Conservation (phyloP, 169 alveolate species). For the Blepharisma undulans region DNA sequence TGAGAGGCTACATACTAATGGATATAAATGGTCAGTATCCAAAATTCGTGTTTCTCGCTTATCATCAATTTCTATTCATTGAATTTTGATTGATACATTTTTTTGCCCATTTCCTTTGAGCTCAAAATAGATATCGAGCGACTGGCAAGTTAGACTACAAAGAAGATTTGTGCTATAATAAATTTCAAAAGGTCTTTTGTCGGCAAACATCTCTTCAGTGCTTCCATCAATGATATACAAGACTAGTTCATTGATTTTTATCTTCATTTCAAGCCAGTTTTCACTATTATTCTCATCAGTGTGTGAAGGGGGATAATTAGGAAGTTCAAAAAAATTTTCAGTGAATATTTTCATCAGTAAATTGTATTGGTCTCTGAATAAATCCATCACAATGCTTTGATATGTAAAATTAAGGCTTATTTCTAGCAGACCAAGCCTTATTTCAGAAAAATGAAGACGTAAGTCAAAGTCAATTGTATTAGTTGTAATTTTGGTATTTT, state of each 20-base stretch:
- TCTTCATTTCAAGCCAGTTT: neutral
- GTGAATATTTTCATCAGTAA: neutral
- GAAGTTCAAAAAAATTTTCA: constrained; percentile 23
- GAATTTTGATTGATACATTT: neutral
- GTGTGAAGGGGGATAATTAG: neutral
- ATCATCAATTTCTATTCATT: neutral
- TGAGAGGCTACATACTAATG: neutral
- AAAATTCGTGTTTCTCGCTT: neutral
- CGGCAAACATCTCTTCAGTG: neutral
- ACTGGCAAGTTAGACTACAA: neutral
- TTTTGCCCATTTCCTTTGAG: neutral
- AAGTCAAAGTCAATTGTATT: neutral
- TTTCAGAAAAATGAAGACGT: neutral
- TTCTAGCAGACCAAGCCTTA: neutral
- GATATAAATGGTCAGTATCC: neutral
- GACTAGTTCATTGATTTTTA: neutral
- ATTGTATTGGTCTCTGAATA: neutral
- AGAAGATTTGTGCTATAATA: neutral
- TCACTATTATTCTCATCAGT: neutral
- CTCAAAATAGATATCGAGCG: neutral
- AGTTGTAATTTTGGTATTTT: neutral
- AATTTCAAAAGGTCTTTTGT: neutral
- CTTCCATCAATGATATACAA: neutral
- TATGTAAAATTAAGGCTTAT: neutral
- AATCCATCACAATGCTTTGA: neutral